Conservation (phyloP, 2,329 filamentous ascomycete species). For the Lanzia echinophila region DNA sequence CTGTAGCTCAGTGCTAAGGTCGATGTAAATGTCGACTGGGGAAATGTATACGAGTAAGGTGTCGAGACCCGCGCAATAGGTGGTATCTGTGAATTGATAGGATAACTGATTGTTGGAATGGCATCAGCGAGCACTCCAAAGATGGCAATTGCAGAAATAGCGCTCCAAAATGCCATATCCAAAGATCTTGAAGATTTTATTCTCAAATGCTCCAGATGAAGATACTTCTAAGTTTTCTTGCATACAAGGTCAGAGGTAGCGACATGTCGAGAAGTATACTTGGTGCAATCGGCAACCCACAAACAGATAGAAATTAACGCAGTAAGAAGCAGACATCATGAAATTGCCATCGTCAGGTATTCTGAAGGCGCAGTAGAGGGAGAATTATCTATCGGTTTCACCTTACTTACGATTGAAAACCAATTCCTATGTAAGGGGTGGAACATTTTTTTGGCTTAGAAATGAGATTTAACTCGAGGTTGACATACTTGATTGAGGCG, state of each 20-base stretch:
- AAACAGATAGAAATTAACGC: constrained; percentile 6
- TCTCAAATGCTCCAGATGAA: constrained; percentile 4
- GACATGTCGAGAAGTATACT: constrained; percentile 9
- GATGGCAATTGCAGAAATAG: constrained; percentile 14
- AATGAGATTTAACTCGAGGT: not conserved
- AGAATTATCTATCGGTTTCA: constrained; percentile 18
- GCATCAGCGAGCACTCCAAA: constrained; percentile 25
- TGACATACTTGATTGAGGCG: constrained; percentile 8
- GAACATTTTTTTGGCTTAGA: not conserved
- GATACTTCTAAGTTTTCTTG: constrained; percentile 11
- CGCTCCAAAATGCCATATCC: constrained; percentile 20
- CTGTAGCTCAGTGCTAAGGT: constrained; percentile 55
- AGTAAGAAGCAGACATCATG: constrained; percentile 9
- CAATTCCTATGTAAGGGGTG: constrained; percentile 23
- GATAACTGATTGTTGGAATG: constrained; percentile 48
- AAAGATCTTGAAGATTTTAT: constrained; percentile 8
- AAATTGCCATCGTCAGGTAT: constrained; percentile 18
- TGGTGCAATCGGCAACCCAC: constrained; percentile 7
- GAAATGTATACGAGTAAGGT: constrained; percentile 65
- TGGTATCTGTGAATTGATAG: constrained; percentile 78
- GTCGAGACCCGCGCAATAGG: constrained; percentile 65
- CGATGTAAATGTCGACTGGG: constrained; percentile 66
- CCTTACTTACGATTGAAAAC: constrained; percentile 23
- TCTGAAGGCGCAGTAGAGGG: constrained; percentile 21
- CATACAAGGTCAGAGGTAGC: constrained; percentile 4